These are phyloP conservation scores for Termitomyces sp. DNA, from an alignment of 768 basidiomycete species.

Conservation along the genomic window DNA sequence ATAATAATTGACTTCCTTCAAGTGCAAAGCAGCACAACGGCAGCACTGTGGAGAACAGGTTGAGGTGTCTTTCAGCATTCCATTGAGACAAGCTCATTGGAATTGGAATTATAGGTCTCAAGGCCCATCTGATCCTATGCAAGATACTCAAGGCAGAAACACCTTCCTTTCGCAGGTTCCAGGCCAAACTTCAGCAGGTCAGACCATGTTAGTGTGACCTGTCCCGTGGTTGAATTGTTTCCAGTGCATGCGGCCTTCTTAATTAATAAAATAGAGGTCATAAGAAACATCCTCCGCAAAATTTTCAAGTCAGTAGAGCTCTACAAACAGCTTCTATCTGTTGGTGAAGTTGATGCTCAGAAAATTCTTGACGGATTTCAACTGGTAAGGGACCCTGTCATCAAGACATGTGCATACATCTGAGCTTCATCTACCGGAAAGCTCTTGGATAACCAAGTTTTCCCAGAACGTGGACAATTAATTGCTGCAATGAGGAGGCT, in stretches of 20 bases:
- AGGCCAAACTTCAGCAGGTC: neutral
- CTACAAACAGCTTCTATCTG: neutral
- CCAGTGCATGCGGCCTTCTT: neutral
- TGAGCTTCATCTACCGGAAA: neutral
- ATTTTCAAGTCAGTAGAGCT: neutral
- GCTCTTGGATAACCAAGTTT: conserved; percentile 1
- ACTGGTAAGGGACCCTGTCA: neutral
- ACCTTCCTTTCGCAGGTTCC: neutral
- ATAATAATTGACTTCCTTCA: neutral
- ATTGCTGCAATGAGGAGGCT: conserved; percentile 10
- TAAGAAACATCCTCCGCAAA: neutral
- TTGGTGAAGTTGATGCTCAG: neutral
- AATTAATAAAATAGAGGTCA: neutral
- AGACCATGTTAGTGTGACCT: neutral
- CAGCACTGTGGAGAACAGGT: neutral
- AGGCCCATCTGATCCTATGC: neutral
- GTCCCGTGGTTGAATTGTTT: neutral
- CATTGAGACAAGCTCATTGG: neutral
- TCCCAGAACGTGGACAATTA: neutral
- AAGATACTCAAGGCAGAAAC: neutral
- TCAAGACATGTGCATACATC: neutral
- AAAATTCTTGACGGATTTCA: conserved; percentile 5
- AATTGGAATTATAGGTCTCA: neutral
- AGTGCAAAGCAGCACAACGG: neutral
- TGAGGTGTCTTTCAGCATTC: neutral